phyloP scores from a whole-genome alignment of 768 basidiomycete genomes.

The Lentinula detonsa region DNA sequence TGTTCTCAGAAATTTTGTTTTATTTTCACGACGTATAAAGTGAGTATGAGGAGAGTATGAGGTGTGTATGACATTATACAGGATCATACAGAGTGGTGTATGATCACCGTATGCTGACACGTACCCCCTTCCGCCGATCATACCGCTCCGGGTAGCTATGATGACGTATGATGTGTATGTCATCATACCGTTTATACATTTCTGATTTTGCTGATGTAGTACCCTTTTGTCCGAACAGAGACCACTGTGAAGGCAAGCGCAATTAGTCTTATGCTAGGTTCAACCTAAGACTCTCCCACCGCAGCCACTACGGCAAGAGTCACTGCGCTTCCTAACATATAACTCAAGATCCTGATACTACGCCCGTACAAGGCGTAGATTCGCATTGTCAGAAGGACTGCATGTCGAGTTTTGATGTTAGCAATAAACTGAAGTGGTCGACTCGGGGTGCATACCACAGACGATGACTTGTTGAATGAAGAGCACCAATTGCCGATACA shows the following conservation, averaged over 20 bases:
- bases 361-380: constrained; percentile 45
- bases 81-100: too few relatives aligned
- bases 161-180: too few relatives aligned
- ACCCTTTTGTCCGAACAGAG: constrained; percentile 34
- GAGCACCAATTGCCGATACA: constrained; percentile 23
- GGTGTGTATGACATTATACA: too few relatives aligned
- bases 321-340: constrained; percentile 25
- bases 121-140: too few relatives aligned
- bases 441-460: constrained; percentile 17
- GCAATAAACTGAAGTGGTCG: not conserved
- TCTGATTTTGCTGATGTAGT: not conserved
- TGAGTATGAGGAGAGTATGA: too few relatives aligned
- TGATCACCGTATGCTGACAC: too few relatives aligned
- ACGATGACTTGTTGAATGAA: constrained; percentile 25
- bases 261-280: not conserved
- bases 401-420: not conserved
- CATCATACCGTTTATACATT: too few relatives aligned
- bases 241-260: constrained; percentile 28
- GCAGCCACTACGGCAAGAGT: constrained; percentile 23
- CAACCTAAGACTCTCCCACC: constrained; percentile 22
- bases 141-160: too few relatives aligned
- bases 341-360: constrained; percentile 28
- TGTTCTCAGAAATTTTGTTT: too few relatives aligned
- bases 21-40: too few relatives aligned
- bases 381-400: constrained; percentile 40